These are phyloP conservation scores for Trypanosoma theileri DNA, from an alignment of 208 protist species.

Conservation along the genomic window DNA sequence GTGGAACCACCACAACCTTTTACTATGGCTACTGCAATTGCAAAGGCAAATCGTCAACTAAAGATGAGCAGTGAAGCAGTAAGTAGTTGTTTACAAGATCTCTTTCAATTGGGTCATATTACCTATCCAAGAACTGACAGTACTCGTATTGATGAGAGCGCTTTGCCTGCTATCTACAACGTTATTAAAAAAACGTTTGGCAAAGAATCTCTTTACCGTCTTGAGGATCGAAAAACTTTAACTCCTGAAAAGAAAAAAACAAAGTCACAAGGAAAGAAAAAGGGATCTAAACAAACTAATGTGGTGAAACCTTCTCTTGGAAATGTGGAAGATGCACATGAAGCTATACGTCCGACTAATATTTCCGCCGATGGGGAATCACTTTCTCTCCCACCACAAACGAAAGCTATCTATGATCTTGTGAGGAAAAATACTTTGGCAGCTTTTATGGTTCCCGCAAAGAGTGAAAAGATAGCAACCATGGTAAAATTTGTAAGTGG, in stretches of 20 bases:
- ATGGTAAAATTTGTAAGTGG: constrained; percentile 47
- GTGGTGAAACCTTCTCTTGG: constrained; percentile 11
- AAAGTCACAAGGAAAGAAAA: constrained; percentile 88
- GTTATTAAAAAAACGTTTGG: constrained; percentile 98
- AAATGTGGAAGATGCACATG: constrained; percentile 91
- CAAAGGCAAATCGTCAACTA: constrained; percentile 83
- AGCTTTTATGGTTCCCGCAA: constrained; percentile 83
- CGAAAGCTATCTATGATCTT: constrained; percentile 81
- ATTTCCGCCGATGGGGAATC: constrained; percentile 62
- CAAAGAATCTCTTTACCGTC: constrained; percentile 91
- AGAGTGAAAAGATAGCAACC: constrained; percentile 58
- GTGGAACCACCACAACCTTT: constrained; percentile 72
- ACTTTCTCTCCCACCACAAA: constrained; percentile 51
- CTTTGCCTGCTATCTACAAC: constrained; percentile 98
- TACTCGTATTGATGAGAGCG: constrained; percentile 85
- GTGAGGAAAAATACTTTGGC: constrained; percentile 80
- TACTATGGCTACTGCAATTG: constrained; percentile 87
- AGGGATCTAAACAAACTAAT: constrained; percentile 30
- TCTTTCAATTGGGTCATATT: constrained; percentile 90
- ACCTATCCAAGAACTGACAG: constrained; percentile 91
- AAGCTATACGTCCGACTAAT: constrained; percentile 90
- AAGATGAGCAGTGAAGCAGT: constrained; percentile 77
- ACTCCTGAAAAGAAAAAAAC: constrained; percentile 93
- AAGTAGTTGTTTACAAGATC: constrained; percentile 79
- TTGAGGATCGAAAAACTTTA: constrained; percentile 30